Evolutionary conservation across 495 filamentous ascomycete genomes (phyloP).

Genomic region (Aspergillus nidulans): DNA sequence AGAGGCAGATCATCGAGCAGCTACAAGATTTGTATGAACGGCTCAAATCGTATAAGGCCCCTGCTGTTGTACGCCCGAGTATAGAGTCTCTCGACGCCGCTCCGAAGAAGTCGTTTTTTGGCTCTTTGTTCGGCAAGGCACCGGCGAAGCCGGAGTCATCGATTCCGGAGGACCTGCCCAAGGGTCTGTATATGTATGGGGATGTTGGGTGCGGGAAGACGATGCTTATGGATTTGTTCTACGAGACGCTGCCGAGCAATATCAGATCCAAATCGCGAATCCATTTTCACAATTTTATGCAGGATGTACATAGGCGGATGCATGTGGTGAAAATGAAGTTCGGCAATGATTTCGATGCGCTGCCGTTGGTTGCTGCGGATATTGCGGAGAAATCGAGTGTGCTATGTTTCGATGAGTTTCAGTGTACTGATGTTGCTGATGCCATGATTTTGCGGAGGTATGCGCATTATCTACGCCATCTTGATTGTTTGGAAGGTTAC

Average conservation of each 20-base stretch:
- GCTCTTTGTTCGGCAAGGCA: slow-evolving; percentile 60
- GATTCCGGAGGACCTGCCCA: slow-evolving; percentile 72
- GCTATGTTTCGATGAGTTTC: slow-evolving; percentile 97
- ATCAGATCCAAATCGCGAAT: slow-evolving; percentile 87
- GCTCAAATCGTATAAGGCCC: slow-evolving; percentile 67
- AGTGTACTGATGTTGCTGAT: slow-evolving; percentile 97
- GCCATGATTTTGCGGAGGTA: slow-evolving; percentile 91
- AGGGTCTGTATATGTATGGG: slow-evolving; percentile 91
- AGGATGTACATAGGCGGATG: slow-evolving; percentile 89
- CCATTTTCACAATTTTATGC: slow-evolving; percentile 99
- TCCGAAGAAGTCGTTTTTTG: slow-evolving; percentile 63
- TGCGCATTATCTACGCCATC: not conserved
- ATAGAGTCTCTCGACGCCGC: slow-evolving; percentile 62
- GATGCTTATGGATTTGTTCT: slow-evolving; percentile 99
- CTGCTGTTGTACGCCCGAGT: slow-evolving; percentile 69
- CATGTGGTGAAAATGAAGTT: slow-evolving; percentile 85
- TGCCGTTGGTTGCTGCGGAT: slow-evolving; percentile 89
- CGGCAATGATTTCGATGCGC: slow-evolving; percentile 85
- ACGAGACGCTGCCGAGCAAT: slow-evolving; percentile 79
- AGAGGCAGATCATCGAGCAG: slow-evolving; percentile 82
- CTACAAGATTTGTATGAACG: slow-evolving; percentile 87
- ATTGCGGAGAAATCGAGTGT: slow-evolving; percentile 82
- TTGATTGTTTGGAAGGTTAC: not conserved
- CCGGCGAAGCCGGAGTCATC: slow-evolving; percentile 31
- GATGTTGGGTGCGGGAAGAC: slow-evolving; percentile 98